These are phyloP conservation scores for Fusarium abutilonis DNA, from an alignment of 2,329 filamentous ascomycete genomes.

Conservation along the genomic window DNA sequence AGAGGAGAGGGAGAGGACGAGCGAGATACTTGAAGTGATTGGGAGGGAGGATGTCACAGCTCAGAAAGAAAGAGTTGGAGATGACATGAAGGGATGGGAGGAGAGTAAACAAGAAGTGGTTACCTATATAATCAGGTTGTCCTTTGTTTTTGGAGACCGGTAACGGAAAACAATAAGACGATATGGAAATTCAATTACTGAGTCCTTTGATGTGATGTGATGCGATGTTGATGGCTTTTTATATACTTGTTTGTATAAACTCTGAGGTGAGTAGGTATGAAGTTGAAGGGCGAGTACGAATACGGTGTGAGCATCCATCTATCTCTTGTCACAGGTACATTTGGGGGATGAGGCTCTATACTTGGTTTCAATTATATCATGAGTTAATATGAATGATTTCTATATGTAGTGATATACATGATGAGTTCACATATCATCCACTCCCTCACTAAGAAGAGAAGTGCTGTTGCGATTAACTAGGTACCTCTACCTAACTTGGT, in stretches of 20 bases:
- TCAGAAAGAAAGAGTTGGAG: constrained; percentile 23
- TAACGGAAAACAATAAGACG: constrained; percentile 41
- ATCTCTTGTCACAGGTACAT: too few species aligned
- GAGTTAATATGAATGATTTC: too few species aligned
- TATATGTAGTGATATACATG: too few species aligned
- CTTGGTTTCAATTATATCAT: too few species aligned
- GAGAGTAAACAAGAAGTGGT: constrained; percentile 39
- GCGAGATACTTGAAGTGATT: constrained; percentile 3
- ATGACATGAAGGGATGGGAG: constrained; percentile 15
- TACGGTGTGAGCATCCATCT: constrained; percentile 22
- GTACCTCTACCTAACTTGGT: too few species aligned
- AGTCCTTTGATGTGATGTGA: neutral
- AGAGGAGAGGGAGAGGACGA: constrained; percentile 1
- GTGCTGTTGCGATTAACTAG: too few species aligned
- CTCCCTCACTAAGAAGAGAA: too few species aligned
- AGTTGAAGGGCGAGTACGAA: constrained; percentile 38
- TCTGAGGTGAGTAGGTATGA: neutral
- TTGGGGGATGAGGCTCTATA: too few species aligned
- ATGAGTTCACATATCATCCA: too few species aligned
- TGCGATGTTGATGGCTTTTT: neutral
- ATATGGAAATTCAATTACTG: constrained; percentile 25
- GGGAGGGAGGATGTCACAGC: neutral
- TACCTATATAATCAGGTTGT: constrained; percentile 44
- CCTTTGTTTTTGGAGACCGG: constrained; percentile 43
- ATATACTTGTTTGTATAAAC: constrained; percentile 5